Evolutionary conservation across 306 rosid genomes (phyloP).

Genomic region (Dalbergia oliveri): DNA sequence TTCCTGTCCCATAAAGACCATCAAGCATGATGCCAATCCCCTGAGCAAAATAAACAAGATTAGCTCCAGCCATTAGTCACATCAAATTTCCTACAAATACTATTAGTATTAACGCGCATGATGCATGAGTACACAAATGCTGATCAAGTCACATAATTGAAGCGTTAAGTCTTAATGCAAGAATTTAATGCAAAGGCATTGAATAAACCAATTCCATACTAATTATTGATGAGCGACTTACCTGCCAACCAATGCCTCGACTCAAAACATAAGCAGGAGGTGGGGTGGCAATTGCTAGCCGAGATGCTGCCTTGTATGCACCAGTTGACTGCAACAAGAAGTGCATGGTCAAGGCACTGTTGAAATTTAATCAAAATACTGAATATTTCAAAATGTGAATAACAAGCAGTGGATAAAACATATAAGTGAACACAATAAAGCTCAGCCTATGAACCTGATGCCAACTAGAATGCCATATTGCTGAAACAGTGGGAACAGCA

Average conservation of each 20-base stretch:
- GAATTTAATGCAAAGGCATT: background rate
- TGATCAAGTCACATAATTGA: background rate
- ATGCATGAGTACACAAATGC: background rate
- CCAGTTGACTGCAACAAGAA: slow-evolving; percentile 80
- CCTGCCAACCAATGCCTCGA: slow-evolving; percentile 99
- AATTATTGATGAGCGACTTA: slow-evolving; percentile 40
- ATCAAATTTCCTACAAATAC: too few species aligned
- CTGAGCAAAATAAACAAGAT: slow-evolving; percentile 53
- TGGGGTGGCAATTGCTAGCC: slow-evolving; percentile 96
- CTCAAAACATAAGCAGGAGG: slow-evolving; percentile 98
- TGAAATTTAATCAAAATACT: slow-evolving; percentile 18
- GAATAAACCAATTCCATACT: background rate
- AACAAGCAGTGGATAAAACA: slow-evolving; percentile 23
- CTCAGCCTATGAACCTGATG: background rate
- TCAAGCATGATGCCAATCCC: slow-evolving; percentile 88
- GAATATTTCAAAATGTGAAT: slow-evolving; percentile 30
- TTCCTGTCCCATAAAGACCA: slow-evolving; percentile 89
- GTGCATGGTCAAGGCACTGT: slow-evolving; percentile 22
- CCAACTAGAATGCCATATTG: too few species aligned
- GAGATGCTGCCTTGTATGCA: slow-evolving; percentile 91
- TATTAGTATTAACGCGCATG: background rate
- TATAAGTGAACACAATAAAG: background rate
- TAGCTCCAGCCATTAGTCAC: slow-evolving; percentile 3
- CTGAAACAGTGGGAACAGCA: too few species aligned
- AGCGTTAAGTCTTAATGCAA: background rate